A percentile compares a stretch with the other conserved stretches of the same genome.
phyloP scores from a whole-genome alignment of 345 rosid species.

The Laguncularia racemosa region DNA sequence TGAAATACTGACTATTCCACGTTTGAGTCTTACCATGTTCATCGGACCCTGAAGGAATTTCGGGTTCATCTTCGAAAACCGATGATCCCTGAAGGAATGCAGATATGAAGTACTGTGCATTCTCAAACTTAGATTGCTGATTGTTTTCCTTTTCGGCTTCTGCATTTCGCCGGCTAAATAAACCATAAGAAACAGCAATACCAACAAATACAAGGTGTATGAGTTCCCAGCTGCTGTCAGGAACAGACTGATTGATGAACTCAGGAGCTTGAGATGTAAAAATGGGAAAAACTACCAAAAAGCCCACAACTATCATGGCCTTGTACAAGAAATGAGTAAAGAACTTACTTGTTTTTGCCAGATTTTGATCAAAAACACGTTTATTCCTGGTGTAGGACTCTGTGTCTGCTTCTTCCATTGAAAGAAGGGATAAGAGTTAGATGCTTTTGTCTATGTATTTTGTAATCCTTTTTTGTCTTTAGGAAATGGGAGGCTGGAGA shows the following conservation, averaged over 20 bases:
- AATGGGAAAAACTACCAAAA: conserved; percentile 42
- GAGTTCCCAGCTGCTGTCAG: conserved; percentile 75
- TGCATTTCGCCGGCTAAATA: conserved; percentile 61
- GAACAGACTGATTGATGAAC: conserved; percentile 57
- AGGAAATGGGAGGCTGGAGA: neutral
- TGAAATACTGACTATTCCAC: conserved; percentile 66
- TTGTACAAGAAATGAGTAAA: conserved; percentile 56
- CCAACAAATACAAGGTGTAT: conserved; percentile 90
- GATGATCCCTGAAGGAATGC: conserved; percentile 81
- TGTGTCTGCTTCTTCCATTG: conserved; percentile 59
- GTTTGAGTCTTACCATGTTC: conserved; percentile 40
- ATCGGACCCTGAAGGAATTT: conserved; percentile 24
- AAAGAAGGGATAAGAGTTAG: conserved; percentile 16
- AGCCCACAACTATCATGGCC: conserved; percentile 43
- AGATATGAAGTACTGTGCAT: conserved; percentile 58
- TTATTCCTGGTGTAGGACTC: conserved; percentile 5
- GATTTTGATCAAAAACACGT: conserved; percentile 19
- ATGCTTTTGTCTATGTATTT: neutral
- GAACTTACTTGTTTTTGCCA: conserved; percentile 37
- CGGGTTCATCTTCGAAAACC: conserved; percentile 67
- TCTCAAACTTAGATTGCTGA: conserved; percentile 33
- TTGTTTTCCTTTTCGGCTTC: conserved; percentile 38
- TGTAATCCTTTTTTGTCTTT: too few relatives aligned
- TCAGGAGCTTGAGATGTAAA: conserved; percentile 86
- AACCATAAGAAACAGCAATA: conserved; percentile 96